Percentiles rank a stretch among this genome's conserved stretches.
phyloP scores from a whole-genome alignment of 148 eudicot genomes.

The Nepenthes gracilis region DNA sequence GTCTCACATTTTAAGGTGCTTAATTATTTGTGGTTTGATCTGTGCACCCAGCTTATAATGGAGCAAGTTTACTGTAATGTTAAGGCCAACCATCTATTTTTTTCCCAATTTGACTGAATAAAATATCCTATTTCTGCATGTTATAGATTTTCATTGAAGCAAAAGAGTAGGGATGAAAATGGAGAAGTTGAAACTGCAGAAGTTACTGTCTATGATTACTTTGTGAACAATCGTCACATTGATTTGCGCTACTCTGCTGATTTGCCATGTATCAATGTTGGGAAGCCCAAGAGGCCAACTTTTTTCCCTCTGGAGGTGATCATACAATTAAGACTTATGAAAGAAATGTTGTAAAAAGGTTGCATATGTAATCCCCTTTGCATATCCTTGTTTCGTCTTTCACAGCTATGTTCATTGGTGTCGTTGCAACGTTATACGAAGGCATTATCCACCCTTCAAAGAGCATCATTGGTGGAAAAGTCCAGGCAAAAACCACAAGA shows the following conservation, averaged over 20 bases:
- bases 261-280: slow-evolving; percentile 90
- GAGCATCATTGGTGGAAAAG: slow-evolving; percentile 82
- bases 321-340: slow-evolving; percentile 10
- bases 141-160: slow-evolving; percentile 63
- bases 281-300: slow-evolving; percentile 82
- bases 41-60: not conserved
- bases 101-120: not conserved
- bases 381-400: not conserved
- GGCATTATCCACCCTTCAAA: slow-evolving; percentile 49
- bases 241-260: slow-evolving; percentile 68
- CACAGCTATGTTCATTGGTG: slow-evolving; percentile 72
- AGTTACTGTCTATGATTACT: slow-evolving; percentile 80
- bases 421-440: slow-evolving; percentile 89
- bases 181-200: slow-evolving; percentile 45
- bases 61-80: not conserved
- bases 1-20: no score
- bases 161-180: slow-evolving; percentile 35
- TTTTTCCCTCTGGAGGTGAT: slow-evolving; percentile 75
- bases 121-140: not conserved
- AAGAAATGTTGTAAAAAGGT: slow-evolving; percentile 23
- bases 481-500: slow-evolving; percentile 92
- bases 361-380: slow-evolving; percentile 4
- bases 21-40: not conserved
- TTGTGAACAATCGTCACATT: slow-evolving; percentile 57
- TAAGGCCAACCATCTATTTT: slow-evolving; percentile 25